Evolutionary conservation across 805 yeast genomes (phyloP).

Genomic region (Sugiyamaella qingdaonensis): DNA sequence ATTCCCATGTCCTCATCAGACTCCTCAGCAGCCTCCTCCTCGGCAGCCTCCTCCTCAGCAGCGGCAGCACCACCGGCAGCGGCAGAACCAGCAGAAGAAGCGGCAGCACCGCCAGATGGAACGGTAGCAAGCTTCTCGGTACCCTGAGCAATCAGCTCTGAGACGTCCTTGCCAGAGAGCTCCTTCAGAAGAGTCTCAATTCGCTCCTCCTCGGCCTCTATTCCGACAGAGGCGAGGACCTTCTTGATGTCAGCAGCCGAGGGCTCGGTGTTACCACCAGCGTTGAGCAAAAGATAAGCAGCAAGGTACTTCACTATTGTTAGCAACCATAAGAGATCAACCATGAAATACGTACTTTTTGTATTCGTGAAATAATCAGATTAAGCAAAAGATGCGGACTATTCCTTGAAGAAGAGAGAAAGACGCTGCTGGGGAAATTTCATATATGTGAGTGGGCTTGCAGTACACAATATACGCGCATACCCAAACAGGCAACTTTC

Average conservation of each 20-base stretch:
- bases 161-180: slow-evolving; percentile 89
- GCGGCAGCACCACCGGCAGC: slow-evolving; percentile 68
- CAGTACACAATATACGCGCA: background rate
- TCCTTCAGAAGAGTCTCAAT: slow-evolving; percentile 74
- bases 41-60: slow-evolving; percentile 68
- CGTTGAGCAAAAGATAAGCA: slow-evolving; percentile 96
- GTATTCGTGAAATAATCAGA: slow-evolving; percentile 13
- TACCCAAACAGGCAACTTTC: background rate
- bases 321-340: background rate
- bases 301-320: slow-evolving; percentile 92
- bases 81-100: slow-evolving; percentile 67
- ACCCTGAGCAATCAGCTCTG: slow-evolving; percentile 92
- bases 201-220: slow-evolving; percentile 89
- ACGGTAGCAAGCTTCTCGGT: slow-evolving; percentile 93
- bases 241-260: slow-evolving; percentile 85
- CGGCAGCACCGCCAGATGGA: slow-evolving; percentile 97
- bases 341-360: slow-evolving; percentile 19
- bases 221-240: slow-evolving; percentile 91
- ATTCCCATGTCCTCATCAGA: slow-evolving; percentile 40
- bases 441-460: slow-evolving; percentile 2
- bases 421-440: slow-evolving; percentile 13
- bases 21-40: slow-evolving; percentile 55
- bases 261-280: slow-evolving; percentile 95
- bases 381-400: slow-evolving; percentile 53
- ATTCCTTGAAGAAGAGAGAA: slow-evolving; percentile 52